These are phyloP conservation scores for Cornus suecica DNA, from an alignment of 148 eudicot genomes.

Conservation along the genomic window DNA sequence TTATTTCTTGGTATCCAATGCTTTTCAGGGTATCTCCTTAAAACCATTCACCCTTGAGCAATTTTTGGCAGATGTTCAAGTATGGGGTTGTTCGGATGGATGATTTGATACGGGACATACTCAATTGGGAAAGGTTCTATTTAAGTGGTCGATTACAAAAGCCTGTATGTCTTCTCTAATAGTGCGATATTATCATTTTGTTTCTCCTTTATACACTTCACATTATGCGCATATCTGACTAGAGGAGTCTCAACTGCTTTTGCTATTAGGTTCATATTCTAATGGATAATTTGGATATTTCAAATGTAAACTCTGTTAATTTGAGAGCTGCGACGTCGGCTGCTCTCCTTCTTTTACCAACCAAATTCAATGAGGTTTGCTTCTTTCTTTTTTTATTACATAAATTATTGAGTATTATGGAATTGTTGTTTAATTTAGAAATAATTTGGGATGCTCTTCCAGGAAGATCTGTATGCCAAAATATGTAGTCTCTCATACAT, in stretches of 20 bases:
- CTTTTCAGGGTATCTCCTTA: background rate
- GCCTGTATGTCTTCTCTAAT: constrained; percentile 55
- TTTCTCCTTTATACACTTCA: background rate
- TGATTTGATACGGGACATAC: constrained; percentile 67
- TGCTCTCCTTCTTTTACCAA: constrained; percentile 76
- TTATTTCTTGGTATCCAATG: background rate
- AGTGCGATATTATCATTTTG: background rate
- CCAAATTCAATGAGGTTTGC: constrained; percentile 70
- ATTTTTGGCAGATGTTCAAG: constrained; percentile 57
- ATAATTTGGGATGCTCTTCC: constrained; percentile 23
- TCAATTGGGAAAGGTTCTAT: constrained; percentile 81
- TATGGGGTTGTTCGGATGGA: constrained; percentile 89
- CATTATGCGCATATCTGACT: background rate
- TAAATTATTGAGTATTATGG: background rate
- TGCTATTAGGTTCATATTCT: constrained; percentile 53
- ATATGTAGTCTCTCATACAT: constrained; percentile 87
- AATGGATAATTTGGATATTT: constrained; percentile 61
- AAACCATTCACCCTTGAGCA: constrained; percentile 8
- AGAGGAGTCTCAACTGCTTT: background rate
- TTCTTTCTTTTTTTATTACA: constrained; percentile 15
- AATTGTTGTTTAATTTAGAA: background rate
- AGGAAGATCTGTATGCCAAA: constrained; percentile 82
- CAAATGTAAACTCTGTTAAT: constrained; percentile 53
- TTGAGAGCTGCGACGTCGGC: constrained; percentile 85
- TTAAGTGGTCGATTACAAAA: constrained; percentile 90